Base-by-base conservation (phyloP, 805 yeast species). In the Myxozyma monticola region DNA sequence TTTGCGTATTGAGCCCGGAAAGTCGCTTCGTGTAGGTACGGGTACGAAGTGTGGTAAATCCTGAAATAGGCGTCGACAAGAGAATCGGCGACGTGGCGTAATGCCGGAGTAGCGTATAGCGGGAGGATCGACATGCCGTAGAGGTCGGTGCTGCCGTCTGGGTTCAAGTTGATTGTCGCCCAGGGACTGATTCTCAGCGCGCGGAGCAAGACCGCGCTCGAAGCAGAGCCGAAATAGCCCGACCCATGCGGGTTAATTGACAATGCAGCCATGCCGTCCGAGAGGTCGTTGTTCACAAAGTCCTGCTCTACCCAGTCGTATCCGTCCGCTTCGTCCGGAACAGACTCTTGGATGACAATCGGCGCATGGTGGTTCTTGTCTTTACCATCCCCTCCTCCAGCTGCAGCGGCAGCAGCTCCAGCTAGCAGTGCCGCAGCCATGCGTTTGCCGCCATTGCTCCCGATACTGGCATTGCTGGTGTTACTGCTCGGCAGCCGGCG, bases 201-300 rank as follows among this genome's bases (percentile, higher is more conserved):
- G 57, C 81, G 70, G 37, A 83, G 64, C 17, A 80, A 68, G 6
- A 79, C 78, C 1, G 83, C 76, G 51, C 80, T 73, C 3, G 88
- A 81, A 7, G 81, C 84, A 10, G 77, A 75, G 1, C 89, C 89
- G 57, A 79, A 78, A 62, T 79, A 83, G 0, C 88, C 88, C 25
- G 76, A 76, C 24, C 81, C 77, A 41, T 78, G 74, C 5, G 74
- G 75, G 48, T 72, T 69, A 14, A 71, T 66, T 36, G 79, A 74
- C 21, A 79, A 60, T 1, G 83, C 84, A 0, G 83, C 85, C 86
- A 83, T 82, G 9, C 86, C 85, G 63, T 83, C 86, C 2, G 62
- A 56, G 37, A 57, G 56, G 22, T 62, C 65, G 38, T 60, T 62
- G 26, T 59, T 58, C 21, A 51, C 45, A 14, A 54, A 71, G 41